Percentiles rank a stretch among this genome's conserved stretches.
These are phyloP conservation scores for Gymnopilus junonius DNA, from an alignment of 768 basidiomycete genomes.

Conservation along the genomic window DNA sequence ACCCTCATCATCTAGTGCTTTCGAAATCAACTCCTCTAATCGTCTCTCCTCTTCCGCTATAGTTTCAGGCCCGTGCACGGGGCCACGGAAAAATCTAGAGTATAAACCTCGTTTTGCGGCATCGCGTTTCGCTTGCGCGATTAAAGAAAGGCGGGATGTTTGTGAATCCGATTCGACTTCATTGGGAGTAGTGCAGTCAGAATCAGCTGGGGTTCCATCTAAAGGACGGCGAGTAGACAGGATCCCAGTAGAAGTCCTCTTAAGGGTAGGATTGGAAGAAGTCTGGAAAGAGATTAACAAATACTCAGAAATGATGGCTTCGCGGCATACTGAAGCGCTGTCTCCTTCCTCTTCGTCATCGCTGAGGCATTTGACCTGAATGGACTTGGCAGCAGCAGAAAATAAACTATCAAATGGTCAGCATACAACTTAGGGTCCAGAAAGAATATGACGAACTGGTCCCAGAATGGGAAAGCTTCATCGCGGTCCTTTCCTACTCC, in stretches of 20 bases:
- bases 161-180: slow-evolving; percentile 20
- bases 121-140: slow-evolving; percentile 75
- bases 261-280: slow-evolving; percentile 33
- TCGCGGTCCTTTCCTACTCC: slow-evolving; percentile 94
- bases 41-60: slow-evolving; percentile 23
- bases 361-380: slow-evolving; percentile 68
- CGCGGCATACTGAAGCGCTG: slow-evolving; percentile 19
- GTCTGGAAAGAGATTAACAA: slow-evolving; percentile 2
- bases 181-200: slow-evolving; percentile 46
- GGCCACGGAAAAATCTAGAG: slow-evolving; percentile 80
- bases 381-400: slow-evolving; percentile 79
- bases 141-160: slow-evolving; percentile 48
- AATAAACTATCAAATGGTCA: slow-evolving; percentile 60
- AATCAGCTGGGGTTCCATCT: slow-evolving; percentile 51
- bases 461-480: slow-evolving; percentile 98
- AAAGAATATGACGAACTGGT: slow-evolving; percentile 70
- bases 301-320: background rate
- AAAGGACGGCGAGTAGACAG: slow-evolving; percentile 71
- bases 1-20: slow-evolving; percentile 19
- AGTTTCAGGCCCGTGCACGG: slow-evolving; percentile 58
- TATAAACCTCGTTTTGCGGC: slow-evolving; percentile 80
- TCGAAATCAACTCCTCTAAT: slow-evolving; percentile 14
- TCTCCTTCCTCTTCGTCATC: slow-evolving; percentile 52
- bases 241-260: slow-evolving; percentile 76
- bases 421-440: background rate